These are phyloP conservation scores for Apiospora kogelbergensis DNA, from an alignment of 2,329 filamentous ascomycete species.

Conservation along the genomic window DNA sequence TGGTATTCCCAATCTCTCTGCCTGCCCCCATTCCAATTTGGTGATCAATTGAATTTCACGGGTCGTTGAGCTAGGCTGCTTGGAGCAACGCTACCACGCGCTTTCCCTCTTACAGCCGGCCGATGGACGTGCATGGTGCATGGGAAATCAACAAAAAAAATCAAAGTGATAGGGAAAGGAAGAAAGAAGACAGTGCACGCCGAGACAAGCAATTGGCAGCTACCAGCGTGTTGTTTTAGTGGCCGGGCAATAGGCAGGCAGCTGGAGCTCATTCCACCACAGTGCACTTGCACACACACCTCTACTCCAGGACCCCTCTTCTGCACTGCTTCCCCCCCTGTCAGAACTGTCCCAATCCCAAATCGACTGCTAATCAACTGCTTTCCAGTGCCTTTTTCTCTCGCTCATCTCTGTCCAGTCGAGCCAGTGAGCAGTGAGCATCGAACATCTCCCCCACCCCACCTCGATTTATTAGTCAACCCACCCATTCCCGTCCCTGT, in stretches of 20 bases:
- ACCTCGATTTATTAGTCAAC: not conserved
- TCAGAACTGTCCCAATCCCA: not conserved
- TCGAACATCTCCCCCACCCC: not conserved
- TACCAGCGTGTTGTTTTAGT: not conserved
- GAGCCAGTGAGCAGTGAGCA: too few species aligned
- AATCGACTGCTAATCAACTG: not conserved
- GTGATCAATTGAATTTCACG: not conserved
- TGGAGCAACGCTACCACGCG: not conserved
- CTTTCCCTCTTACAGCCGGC: not conserved
- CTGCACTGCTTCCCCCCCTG: not conserved
- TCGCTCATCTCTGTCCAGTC: too few species aligned
- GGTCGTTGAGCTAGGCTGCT: not conserved
- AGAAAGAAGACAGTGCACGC: not conserved
- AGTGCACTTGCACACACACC: not conserved
- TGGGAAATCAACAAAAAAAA: not conserved
- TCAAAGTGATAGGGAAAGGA: not conserved
- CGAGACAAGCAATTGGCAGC: not conserved
- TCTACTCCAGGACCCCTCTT: not conserved
- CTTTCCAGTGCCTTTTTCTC: too few species aligned
- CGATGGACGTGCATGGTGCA: not conserved
- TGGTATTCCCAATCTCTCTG: not conserved
- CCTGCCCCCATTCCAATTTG: not conserved
- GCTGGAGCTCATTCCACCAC: not conserved
- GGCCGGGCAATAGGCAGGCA: not conserved
- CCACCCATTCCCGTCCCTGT: constrained; percentile 3